A percentile compares a stretch with the other conserved stretches of the same genome.
phyloP scores from a whole-genome alignment of 2,329 filamentous ascomycete genomes.

The Nakataea oryzae region DNA sequence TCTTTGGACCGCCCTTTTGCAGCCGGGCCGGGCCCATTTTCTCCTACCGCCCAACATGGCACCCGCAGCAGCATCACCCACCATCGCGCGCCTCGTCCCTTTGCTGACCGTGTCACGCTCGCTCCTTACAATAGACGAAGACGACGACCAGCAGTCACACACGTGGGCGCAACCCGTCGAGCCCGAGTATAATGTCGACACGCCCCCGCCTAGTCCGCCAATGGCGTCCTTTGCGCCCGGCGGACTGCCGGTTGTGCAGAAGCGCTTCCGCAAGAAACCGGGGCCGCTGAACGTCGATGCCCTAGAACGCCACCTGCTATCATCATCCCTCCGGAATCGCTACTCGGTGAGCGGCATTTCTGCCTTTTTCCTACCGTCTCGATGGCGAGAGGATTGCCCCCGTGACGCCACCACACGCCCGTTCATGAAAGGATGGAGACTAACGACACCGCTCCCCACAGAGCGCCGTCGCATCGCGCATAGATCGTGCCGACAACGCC shows the following conservation, averaged over 20 bases:
- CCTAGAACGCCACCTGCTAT: constrained; percentile 26
- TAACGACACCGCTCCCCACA: constrained; percentile 18
- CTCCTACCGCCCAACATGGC: neutral
- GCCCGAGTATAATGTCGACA: constrained; percentile 20
- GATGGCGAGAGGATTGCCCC: neutral
- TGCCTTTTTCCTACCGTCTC: neutral
- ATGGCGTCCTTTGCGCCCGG: constrained; percentile 46
- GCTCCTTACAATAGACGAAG: constrained; percentile 29
- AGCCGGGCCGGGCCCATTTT: neutral
- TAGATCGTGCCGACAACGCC: constrained; percentile 69
- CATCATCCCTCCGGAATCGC: constrained; percentile 33
- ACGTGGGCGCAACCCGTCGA: constrained; percentile 33
- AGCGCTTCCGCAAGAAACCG: constrained; percentile 41
- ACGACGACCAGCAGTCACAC: constrained; percentile 30
- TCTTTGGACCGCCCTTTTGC: neutral
- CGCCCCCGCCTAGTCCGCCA: constrained; percentile 29
- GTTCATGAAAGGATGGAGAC: neutral
- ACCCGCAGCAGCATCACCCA: neutral
- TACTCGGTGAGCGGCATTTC: constrained; percentile 42
- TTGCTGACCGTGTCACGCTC: constrained; percentile 7
- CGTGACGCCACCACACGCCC: neutral
- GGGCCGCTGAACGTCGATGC: constrained; percentile 32
- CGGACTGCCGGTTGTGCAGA: constrained; percentile 41
- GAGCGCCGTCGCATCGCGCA: constrained; percentile 59
- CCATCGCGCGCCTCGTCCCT: constrained; percentile 3